Evolutionary conservation across 352 stramenopile species (phyloP), one percentile per base, ranked within the genome.

Genomic region (Thraustotheca clavata): DNA sequence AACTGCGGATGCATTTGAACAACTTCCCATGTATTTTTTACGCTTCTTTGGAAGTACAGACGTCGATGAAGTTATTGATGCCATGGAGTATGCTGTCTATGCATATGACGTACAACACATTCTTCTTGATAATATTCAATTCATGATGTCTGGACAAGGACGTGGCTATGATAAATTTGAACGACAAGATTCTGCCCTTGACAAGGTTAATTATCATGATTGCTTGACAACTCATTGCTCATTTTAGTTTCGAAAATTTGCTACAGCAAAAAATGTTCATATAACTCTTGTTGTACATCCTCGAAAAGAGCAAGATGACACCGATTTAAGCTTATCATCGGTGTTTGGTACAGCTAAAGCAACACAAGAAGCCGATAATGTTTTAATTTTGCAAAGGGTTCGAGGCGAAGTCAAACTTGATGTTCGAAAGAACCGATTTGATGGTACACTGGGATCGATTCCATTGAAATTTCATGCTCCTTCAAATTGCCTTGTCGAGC

Each of bases 91-190:
- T 74, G 91, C 86, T 11, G 94, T 98, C 29, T 99, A 99, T 67
- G 94, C 96, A 18, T 92, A 99, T 73, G 96, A 99, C 73, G 94
- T 99, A 46, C 84, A 98, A 75, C 96, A 99, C 76, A 97, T 99
- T 48, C 87, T 99, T 70, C 73, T 99, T 43, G 97, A 99, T 77
- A 99, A 99, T 72, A 89, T 99, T 68, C 97, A 99, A 78, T 99
- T 99, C 68, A 99, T 99, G 96, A 98, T 99, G 76, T 89, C 83
- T 1, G 80, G 80, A 8, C 86, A 95, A 68, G 86, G 84, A 22
- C 79, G 83, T 40, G 83, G 83, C 2, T 94, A 79, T 40, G 86
- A 94, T 73, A 94, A 94, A 73, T 94, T 94, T 65, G 86, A 94
- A 60, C 86, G 83, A 6, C 86, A 94, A 67, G 96, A 99, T 74